Base-by-base conservation (phyloP, 768 basidiomycete genomes). In the Xerocomellus dryophilus region DNA sequence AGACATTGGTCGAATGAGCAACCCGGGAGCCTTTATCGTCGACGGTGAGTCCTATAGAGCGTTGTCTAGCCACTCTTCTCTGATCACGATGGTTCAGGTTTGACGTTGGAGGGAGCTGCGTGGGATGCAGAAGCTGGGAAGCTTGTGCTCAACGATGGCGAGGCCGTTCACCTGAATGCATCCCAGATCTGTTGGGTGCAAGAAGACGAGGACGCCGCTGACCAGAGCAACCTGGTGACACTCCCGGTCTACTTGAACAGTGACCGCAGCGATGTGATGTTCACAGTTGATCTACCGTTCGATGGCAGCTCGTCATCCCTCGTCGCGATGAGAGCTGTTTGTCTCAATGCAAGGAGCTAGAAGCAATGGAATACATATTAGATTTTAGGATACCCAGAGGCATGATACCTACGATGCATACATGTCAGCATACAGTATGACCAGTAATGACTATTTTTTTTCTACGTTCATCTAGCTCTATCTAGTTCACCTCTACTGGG, bases 241-340 rank as follows among this genome's bases (percentile, higher is more conserved):
- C 74, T 98, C 20, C 96, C 95, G 0, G 90, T 97, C 41, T 98
- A 97, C 71, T 81, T 98, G 67, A 97, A 98, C 71, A 78, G 80
- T 59, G 89, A 93, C 73, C 82, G 95, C 47, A 88, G 84, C 66
- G 91, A 93, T 63, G 90, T 96, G 32, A 73, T 98, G 64, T 95
- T 97, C 75, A 93, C 90, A 1, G 86, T 96, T 34, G 82, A 91
- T 61, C 70, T 98, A 52, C 87, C 89, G 18, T 88, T 93, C 60
- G 87, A 88, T 56, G 78, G 70, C 56, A 79, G 76, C 39, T 83
- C 84, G 0, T 79, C 83, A 29, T 77, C 85, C 35, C 70, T 91
- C 59, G 89, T 93, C 11, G 84, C 91, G 27, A 94, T 90, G 75
- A 77, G 93, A 44, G 93, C 93, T 9, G 90, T 94, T 42, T 97